Evolutionary conservation across 208 protist genomes (phyloP).

Genomic region (Angomonas deanei): DNA sequence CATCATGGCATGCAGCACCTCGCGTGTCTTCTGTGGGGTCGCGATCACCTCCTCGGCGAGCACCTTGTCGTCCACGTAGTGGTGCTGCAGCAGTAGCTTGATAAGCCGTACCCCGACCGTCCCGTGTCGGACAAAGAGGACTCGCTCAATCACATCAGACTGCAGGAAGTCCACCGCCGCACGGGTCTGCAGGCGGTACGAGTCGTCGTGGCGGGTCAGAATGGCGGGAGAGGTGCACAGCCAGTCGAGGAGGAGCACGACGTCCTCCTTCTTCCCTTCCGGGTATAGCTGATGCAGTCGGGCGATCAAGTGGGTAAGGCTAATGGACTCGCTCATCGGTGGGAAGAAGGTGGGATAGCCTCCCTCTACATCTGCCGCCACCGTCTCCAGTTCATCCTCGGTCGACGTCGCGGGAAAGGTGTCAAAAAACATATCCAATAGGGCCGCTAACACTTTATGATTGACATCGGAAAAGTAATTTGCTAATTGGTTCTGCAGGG

Average conservation of each 20-base stretch:
- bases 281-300: not conserved
- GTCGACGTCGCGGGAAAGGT: slow-evolving; percentile 3
- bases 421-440: slow-evolving; percentile 26
- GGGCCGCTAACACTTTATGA: slow-evolving; percentile 14
- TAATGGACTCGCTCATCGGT: not conserved
- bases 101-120: slow-evolving; percentile 75
- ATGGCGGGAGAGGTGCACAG: not conserved
- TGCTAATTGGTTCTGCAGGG: slow-evolving; percentile 23
- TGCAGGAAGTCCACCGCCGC: slow-evolving; percentile 20
- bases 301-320: not conserved
- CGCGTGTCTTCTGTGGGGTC: slow-evolving; percentile 50
- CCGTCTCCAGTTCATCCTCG: no score
- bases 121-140: slow-evolving; percentile 70
- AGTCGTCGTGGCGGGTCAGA: not conserved
- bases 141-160: slow-evolving; percentile 47
- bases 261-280: not conserved
- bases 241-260: not conserved
- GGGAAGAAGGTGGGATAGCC: not conserved
- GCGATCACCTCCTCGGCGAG: slow-evolving; percentile 77
- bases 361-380: not conserved
- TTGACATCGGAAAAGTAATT: slow-evolving; percentile 17
- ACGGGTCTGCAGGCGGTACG: not conserved
- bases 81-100: slow-evolving; percentile 65
- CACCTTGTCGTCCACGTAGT: slow-evolving; percentile 68
- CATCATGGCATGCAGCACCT: slow-evolving; percentile 72